These are phyloP conservation scores for Pyrrhoderma noxium DNA, from an alignment of 1,284 basidiomycete genomes.

Conservation along the genomic window DNA sequence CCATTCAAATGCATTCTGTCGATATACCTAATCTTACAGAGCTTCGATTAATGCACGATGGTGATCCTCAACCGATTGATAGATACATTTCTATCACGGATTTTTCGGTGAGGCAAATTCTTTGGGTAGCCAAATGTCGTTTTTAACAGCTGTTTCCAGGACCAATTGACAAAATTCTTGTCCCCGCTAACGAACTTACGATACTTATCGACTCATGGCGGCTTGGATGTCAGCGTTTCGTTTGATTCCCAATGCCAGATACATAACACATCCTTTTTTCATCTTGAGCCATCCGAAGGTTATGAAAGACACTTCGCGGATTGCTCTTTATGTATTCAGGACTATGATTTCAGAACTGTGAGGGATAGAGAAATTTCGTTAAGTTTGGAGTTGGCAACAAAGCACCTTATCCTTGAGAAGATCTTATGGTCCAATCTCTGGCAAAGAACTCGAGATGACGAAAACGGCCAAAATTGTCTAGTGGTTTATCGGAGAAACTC, in stretches of 20 bases:
- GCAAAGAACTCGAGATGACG: constrained; percentile 1
- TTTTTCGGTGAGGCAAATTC: background rate
- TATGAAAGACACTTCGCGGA: constrained; percentile 5
- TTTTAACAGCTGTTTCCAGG: background rate
- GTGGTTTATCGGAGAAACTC: too few relatives aligned
- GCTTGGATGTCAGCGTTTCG: background rate
- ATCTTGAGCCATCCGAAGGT: constrained; percentile 13
- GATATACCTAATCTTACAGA: background rate
- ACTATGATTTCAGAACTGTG: constrained; percentile 7
- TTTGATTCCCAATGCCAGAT: background rate
- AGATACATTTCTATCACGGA: background rate
- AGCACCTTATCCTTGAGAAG: background rate
- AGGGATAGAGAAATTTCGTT: background rate
- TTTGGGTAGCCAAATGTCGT: background rate
- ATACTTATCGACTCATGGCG: constrained; percentile 5
- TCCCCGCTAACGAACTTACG: background rate
- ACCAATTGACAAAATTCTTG: background rate
- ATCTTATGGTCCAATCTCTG: constrained; percentile 12
- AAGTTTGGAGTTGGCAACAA: constrained; percentile 3
- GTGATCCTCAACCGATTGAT: background rate
- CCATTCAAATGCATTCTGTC: too few relatives aligned
- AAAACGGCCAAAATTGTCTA: background rate
- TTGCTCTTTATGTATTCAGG: constrained; percentile 12
- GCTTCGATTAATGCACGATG: background rate
- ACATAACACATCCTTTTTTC: constrained; percentile 5